phyloP scores from a whole-genome alignment of 2,329 filamentous ascomycete genomes.

The Fusarium verrucosum region DNA sequence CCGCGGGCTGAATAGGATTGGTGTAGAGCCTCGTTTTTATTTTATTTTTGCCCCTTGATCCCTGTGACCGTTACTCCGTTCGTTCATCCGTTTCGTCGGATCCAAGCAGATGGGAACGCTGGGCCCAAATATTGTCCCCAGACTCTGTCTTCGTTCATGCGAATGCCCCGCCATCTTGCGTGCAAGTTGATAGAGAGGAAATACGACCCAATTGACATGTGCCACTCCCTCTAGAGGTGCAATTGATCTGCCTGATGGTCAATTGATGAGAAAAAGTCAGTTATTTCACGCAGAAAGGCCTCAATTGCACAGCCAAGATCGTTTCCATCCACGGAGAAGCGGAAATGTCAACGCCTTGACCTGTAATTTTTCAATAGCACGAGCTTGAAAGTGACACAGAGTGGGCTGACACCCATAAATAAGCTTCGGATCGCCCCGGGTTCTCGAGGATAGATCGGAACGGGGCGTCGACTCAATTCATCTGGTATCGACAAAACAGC shows the following conservation, averaged over 20 bases:
- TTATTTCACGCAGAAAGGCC: background rate
- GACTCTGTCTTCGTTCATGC: background rate
- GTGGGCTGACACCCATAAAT: constrained; percentile 36
- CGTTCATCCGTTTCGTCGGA: constrained; percentile 14
- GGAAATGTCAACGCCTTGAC: constrained; percentile 36
- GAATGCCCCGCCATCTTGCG: constrained; percentile 4
- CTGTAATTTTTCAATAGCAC: constrained; percentile 26
- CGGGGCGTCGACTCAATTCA: constrained; percentile 9
- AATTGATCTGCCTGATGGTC: constrained; percentile 3
- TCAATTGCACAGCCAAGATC: background rate
- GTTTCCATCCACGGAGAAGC: constrained; percentile 37
- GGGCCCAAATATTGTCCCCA: constrained; percentile 3
- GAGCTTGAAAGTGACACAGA: constrained; percentile 39
- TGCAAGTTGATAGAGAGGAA: constrained; percentile 2
- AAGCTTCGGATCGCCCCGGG: constrained; percentile 40
- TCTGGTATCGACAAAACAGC: background rate
- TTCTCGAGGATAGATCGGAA: constrained; percentile 36
- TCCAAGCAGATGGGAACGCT: constrained; percentile 13
- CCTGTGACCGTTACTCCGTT: constrained; percentile 1
- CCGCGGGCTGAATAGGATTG: constrained; percentile 32
- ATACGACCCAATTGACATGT: background rate
- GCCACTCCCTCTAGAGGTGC: background rate
- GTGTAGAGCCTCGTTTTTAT: constrained; percentile 11
- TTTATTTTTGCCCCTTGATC: too few species aligned
- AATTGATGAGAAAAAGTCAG: background rate